Base-by-base conservation (phyloP, 192 early-diverging fungal species). In the Obelidium mucronatum region DNA sequence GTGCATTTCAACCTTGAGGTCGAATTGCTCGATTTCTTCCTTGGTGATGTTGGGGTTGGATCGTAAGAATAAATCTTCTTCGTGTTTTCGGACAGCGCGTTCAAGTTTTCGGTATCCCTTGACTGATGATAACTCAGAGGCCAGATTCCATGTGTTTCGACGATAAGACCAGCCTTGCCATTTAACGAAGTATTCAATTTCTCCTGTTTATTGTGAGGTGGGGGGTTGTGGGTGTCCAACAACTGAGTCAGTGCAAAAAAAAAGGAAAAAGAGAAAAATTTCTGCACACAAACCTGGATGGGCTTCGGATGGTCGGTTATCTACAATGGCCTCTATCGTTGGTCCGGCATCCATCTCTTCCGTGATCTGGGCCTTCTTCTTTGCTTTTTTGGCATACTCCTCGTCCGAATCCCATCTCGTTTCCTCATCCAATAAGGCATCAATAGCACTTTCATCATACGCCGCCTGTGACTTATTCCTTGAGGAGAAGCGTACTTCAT, bases 131-230 rank as follows among this genome's bases (percentile, higher is more conserved):
- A 98, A 87, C 35, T 89, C 80, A 13, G 84, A 85, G 8, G 87
- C 86, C 0, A 85, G 84, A 65, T 96, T 91, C 97, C 97, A 99
- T 0, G 96, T 95, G 51, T 97, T 91, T 72, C 95, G 92, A 54
- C 95, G 82, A 82, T 97, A 94, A 30, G 95, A 93, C 82, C 88
- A 91, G 5, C 92, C 90, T 82, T 92, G 92, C 97, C 97, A 99
- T 77, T 99, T 98, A 74, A 99, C 90, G n/a, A 90, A 82, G 68
- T 91, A 97, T 83, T 95, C 92, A 68, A 90, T 81, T 35, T 74
- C 60, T 24, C 30, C 72, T 74, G 44, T 11, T n/a, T n/a, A n/a
- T n/a, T n/a, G n/a, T n/a, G n/a, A 8, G 30, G 59, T 22, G 22
- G 15, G 17, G 30, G 17, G 59, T 0, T 31, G 59, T 61, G 30